phyloP scores from a whole-genome alignment of 257 asterid species.

The Craterostigma plantagineum region DNA sequence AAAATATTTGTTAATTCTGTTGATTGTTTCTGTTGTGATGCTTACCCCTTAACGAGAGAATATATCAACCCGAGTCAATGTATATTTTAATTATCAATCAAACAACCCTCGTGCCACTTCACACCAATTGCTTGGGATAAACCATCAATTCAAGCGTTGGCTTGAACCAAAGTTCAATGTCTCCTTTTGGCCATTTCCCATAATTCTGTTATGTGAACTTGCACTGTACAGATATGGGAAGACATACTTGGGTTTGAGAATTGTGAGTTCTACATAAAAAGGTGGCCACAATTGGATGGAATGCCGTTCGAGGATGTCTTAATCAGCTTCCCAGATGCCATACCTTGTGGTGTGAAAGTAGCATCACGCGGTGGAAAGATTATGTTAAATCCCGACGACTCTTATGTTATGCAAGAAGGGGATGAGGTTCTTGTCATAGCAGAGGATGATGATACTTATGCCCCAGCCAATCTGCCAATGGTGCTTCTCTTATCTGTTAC shows the following conservation, averaged over 20 bases:
- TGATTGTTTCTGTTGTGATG: not conserved
- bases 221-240: conserved; percentile 64
- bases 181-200: conserved; percentile 5
- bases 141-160: no score
- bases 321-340: conserved; percentile 75
- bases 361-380: conserved; percentile 74
- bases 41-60: no score
- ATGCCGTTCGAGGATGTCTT: conserved; percentile 76
- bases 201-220: conserved; percentile 9
- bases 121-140: no score
- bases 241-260: conserved; percentile 89
- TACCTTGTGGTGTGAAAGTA: conserved; percentile 85
- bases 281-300: conserved; percentile 75
- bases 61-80: no score
- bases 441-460: conserved; percentile 79
- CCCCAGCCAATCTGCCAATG: conserved; percentile 60
- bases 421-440: conserved; percentile 88
- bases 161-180: no score
- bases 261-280: conserved; percentile 75
- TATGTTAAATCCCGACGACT: conserved; percentile 69
- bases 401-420: conserved; percentile 68
- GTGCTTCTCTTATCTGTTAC: conserved; percentile 37
- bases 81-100: no score
- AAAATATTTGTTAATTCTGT: no score
- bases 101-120: no score